Evolutionary conservation across 192 early-diverging fungal species (phyloP).

Genomic region (Backusella morwellensis): DNA sequence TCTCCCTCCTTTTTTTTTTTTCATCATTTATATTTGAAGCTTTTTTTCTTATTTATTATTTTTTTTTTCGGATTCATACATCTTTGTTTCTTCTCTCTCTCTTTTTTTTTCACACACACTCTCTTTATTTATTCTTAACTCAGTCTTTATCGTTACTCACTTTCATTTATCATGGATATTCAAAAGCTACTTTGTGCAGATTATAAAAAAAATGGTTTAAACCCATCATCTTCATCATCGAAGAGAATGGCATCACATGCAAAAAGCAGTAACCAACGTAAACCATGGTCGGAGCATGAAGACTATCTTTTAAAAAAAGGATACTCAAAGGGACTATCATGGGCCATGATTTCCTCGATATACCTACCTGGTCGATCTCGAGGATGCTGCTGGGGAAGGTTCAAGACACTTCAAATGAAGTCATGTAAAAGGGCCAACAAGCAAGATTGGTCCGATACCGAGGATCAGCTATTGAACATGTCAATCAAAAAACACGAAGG

Average conservation of each 20-base stretch:
- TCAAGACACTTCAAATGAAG: constrained; percentile 23
- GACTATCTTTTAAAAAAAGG: constrained; percentile 23
- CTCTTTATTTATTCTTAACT: neutral
- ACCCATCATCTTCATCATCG: neutral
- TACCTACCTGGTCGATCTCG: constrained; percentile 25
- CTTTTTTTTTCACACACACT: neutral
- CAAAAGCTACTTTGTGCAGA: neutral
- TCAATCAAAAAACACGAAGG: constrained; percentile 23
- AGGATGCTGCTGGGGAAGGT: constrained; percentile 31
- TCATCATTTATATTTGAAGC: neutral
- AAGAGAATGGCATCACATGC: neutral
- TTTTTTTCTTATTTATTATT: neutral
- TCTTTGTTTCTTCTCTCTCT: neutral
- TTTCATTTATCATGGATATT: neutral
- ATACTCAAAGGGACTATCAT: constrained; percentile 25
- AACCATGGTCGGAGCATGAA: constrained; percentile 19
- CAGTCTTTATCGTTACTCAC: neutral
- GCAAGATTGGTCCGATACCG: constrained; percentile 4
- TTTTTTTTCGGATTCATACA: neutral
- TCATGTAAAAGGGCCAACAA: neutral
- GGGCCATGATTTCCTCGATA: constrained; percentile 22
- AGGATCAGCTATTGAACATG: constrained; percentile 11
- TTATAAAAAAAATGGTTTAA: neutral
- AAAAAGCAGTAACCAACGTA: neutral
- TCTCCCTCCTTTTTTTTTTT: neutral